Evolutionary conservation across 805 yeast genomes (phyloP).

Genomic region (Saccharomycopsis schoenii): DNA sequence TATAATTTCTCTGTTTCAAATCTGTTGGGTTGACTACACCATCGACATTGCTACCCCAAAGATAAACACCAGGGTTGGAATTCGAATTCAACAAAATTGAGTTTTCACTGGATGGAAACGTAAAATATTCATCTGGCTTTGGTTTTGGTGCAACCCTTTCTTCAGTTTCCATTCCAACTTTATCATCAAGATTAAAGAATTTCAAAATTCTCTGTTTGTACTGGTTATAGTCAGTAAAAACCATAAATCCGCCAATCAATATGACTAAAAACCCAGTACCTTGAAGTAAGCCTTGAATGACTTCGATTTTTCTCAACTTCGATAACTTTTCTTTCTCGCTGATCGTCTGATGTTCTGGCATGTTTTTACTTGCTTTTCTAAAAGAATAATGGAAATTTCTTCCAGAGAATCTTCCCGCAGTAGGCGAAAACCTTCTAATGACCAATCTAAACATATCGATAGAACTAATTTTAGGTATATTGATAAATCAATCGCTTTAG

Average conservation of each 20-base stretch:
- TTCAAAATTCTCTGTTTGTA: constrained; percentile 29
- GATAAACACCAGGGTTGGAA: constrained; percentile 45
- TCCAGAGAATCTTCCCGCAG: neutral
- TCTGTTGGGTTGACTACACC: constrained; percentile 26
- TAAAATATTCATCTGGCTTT: constrained; percentile 19
- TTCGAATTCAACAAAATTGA: constrained; percentile 22
- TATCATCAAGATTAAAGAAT: constrained; percentile 21
- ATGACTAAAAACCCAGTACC: constrained; percentile 11
- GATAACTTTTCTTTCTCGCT: constrained; percentile 2
- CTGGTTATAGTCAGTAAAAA: constrained; percentile 31
- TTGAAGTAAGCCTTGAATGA: constrained; percentile 15
- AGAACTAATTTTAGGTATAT: neutral
- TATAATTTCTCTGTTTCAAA: constrained; percentile 25
- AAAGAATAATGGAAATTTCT: neutral
- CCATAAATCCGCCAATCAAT: constrained; percentile 14
- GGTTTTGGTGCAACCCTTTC: constrained; percentile 18
- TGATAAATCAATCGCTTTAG: neutral
- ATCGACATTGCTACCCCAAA: constrained; percentile 49
- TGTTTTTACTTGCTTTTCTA: neutral
- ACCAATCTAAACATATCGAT: neutral
- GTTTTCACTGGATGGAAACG: constrained; percentile 25
- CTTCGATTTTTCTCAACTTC: constrained; percentile 13
- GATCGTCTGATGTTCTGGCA: neutral
- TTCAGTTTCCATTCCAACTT: constrained; percentile 13
- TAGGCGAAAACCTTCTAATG: neutral